Evolutionary conservation across 139 green algal species (phyloP), one percentile per base, ranked within the genome.

Genomic region (Marvania coccoides): DNA sequence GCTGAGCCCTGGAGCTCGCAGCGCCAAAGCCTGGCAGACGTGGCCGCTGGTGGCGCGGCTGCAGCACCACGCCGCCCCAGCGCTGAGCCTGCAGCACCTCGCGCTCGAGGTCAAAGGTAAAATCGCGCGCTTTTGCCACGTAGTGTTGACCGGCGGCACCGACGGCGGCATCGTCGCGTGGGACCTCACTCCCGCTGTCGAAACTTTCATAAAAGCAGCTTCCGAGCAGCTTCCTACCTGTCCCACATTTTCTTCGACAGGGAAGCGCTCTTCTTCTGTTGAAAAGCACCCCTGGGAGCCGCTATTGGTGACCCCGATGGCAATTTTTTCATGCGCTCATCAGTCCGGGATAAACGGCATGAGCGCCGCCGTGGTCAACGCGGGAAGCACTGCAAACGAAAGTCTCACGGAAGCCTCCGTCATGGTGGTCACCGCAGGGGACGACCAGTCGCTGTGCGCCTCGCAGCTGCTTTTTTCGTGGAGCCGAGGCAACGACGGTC

Each of bases 291-390:
- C 9, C 42, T 23, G 13, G 39, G 13, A 9, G 37, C 63, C 2
- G 23, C 5, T 47, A 9, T 28, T 56, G 36, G 24, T 71, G 70
- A 6, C 23, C 13, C 59, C 58, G 0, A 9, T 65, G 45, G 31
- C 66, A 37, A 54, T 30, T 19, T 29, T 81, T 9, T 13, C 6
- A 10, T 37, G 35, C 6, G 9, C 71, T 30, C 76, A 83, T 37
- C 63, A 78, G 63, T 83, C 76, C 2, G 76, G 76, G 4, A 58
- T 83, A 3, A 83, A 83, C 39, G 36, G 14, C 39, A 29, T 83
- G 54, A 35, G 8, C 14, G 34, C 58, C 4, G 8, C n/a, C 6
- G 3, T 24, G 37, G 2, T 23, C 23, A 3, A 10, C 6, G 7
- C 26, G 14, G 19, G 8, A 14, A 36, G 5, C 33, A 8, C 14